phyloP scores from a whole-genome alignment of 2,329 filamentous ascomycete genomes.

The Aspergillus fumigatiaffinis region DNA sequence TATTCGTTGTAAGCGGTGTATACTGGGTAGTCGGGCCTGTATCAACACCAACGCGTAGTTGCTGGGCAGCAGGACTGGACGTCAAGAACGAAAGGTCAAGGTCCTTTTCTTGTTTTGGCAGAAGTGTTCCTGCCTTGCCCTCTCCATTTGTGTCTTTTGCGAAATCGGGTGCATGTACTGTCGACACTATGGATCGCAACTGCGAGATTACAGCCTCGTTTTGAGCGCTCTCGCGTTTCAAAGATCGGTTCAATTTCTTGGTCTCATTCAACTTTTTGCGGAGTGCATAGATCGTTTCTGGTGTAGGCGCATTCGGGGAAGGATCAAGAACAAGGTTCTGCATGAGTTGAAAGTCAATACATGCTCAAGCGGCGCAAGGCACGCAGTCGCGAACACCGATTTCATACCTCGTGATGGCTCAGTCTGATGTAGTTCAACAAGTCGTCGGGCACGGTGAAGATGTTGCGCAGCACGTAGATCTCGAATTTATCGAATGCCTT shows the following conservation, averaged over 20 bases:
- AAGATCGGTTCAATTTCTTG: conserved; percentile 66
- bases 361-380: background rate
- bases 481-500: conserved; percentile 83
- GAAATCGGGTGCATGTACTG: conserved; percentile 13
- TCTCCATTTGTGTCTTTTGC: conserved; percentile 14
- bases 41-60: conserved; percentile 43
- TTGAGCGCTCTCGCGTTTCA: conserved; percentile 65
- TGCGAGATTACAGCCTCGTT: conserved; percentile 69
- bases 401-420: conserved; percentile 72
- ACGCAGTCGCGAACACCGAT: background rate
- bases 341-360: background rate
- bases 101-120: conserved; percentile 19
- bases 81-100: conserved; percentile 56
- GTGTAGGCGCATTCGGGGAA: conserved; percentile 48
- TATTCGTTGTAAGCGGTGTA: conserved; percentile 43
- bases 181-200: conserved; percentile 56
- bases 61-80: conserved; percentile 44
- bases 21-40: conserved; percentile 32
- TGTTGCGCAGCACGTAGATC: conserved; percentile 86
- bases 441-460: conserved; percentile 69
- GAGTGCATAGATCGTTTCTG: conserved; percentile 67
- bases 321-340: conserved; percentile 37
- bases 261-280: conserved; percentile 73
- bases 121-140: conserved; percentile 10
- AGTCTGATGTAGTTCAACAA: conserved; percentile 73